A percentile compares a stretch with the other conserved stretches of the same genome.
Evolutionary conservation across 495 filamentous ascomycete genomes (phyloP).

Genomic region (Podospora conica): DNA sequence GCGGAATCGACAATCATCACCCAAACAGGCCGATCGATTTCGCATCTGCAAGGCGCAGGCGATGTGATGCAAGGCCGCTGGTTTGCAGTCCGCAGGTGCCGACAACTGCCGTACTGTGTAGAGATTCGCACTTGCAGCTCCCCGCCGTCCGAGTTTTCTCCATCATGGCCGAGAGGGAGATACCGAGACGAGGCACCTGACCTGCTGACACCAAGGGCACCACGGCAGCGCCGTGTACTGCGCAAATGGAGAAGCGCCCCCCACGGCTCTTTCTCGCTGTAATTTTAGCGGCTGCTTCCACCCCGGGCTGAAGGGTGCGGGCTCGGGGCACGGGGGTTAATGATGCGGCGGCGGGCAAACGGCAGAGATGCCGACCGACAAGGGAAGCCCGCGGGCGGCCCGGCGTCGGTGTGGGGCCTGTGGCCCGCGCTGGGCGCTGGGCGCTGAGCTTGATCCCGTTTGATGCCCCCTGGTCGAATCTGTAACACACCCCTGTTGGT

Average conservation of each 20-base stretch:
- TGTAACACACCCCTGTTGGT: constrained; percentile 28
- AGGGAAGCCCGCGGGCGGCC: neutral
- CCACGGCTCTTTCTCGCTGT: constrained; percentile 38
- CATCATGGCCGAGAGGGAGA: too few relatives aligned
- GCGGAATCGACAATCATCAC: neutral
- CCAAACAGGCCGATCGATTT: neutral
- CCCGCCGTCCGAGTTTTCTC: too few relatives aligned
- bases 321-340: constrained; percentile 12
- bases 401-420: neutral
- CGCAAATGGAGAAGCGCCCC: constrained; percentile 8
- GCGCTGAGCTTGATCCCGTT: constrained; percentile 3
- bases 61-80: neutral
- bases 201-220: neutral
- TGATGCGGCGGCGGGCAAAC: too few relatives aligned
- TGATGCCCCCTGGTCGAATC: constrained; percentile 23
- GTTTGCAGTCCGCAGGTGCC: constrained; percentile 1
- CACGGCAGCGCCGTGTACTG: neutral
- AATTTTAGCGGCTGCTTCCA: constrained; percentile 27
- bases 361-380: neutral
- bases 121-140: neutral
- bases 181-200: neutral
- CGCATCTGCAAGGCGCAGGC: neutral
- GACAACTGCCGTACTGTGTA: constrained; percentile 5
- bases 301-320: constrained; percentile 1
- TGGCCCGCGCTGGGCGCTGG: neutral